Evolutionary conservation across 1,284 basidiomycete genomes (phyloP), one percentile per base, ranked within the genome.

Genomic region (Trametes hirsuta): DNA sequence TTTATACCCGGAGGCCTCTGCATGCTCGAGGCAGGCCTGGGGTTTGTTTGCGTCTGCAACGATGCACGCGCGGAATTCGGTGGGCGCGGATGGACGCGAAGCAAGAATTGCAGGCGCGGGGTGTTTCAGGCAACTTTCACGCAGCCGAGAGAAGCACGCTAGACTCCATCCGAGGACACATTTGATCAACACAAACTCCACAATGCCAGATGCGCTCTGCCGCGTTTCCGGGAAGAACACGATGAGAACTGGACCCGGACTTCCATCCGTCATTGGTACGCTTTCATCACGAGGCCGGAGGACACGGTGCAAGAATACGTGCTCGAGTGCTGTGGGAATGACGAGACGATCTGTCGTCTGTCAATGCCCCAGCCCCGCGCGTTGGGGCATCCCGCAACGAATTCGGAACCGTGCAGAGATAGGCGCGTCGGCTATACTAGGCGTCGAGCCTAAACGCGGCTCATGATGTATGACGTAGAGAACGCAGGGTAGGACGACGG

Each of bases 181-280:
- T 47, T 52, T 53, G 58, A 64, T 64, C 63, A 61, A 30, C 18
- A 46, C 46, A 18, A 18, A 44, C 59, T 64, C 58, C 62, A 64
- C 63, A 52, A 15, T 21, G 30, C 25, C 30, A 56, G 42, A 45
- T 39, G 48, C 48, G 30, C 9, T 36, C 44, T 46, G 49, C 50
- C 48, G 45, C 12, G 45, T 34, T 22, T 37, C 36, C 47, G 49
- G 44, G 44, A 52, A 52, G 44, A 52, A 42, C 37, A 45, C 18
- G 37, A 15, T 15, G 9, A 4, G 44, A 22, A 47, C n/a, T 35
- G 35, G 14, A 5, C 24, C 22, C 14, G 22, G n/a, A 8, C 44
- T 62, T 62, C 60, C 52, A 62, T 62, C 42, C 56, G 49, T 58
- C 56, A 46, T 36, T 18, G 44, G 4, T n/a, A 6, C 35, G 30